phyloP scores from a whole-genome alignment of 2,329 filamentous ascomycete species.

The Emergomyces pasteurianus region DNA sequence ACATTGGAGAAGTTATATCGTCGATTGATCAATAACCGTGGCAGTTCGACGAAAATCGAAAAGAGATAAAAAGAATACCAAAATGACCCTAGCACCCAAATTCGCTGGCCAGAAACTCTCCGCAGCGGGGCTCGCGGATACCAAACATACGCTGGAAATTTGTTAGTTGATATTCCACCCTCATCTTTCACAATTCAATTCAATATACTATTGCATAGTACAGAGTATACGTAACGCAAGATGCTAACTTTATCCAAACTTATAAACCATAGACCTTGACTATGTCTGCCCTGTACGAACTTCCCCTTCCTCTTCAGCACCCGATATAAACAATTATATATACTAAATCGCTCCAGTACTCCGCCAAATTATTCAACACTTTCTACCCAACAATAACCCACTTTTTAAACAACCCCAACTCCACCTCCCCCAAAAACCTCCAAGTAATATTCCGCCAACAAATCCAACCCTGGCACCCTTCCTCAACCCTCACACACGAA shows the following conservation, averaged over 20 bases:
- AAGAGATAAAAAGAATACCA: background rate
- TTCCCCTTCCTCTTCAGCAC: background rate
- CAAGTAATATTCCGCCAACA: constrained; percentile 81
- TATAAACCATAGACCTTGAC: constrained; percentile 51
- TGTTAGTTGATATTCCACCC: constrained; percentile 18
- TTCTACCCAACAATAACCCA: constrained; percentile 56
- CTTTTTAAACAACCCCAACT: constrained; percentile 45
- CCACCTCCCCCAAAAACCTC: constrained; percentile 49
- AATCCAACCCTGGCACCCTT: constrained; percentile 91
- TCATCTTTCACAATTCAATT: background rate
- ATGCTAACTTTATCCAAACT: background rate
- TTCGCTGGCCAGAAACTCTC: constrained; percentile 41
- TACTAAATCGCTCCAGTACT: constrained; percentile 35
- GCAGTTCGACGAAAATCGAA: background rate
- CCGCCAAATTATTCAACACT: constrained; percentile 63
- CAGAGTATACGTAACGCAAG: background rate
- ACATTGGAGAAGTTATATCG: background rate
- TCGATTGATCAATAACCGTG: background rate
- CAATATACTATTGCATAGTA: background rate
- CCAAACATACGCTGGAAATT: constrained; percentile 27
- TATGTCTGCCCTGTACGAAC: constrained; percentile 66
- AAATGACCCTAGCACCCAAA: constrained; percentile 48
- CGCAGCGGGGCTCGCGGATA: constrained; percentile 10
- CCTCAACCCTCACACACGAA: constrained; percentile 60
- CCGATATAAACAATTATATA: background rate